Base-by-base conservation (phyloP, 495 filamentous ascomycete species). In the Lophiostoma macrostomum region DNA sequence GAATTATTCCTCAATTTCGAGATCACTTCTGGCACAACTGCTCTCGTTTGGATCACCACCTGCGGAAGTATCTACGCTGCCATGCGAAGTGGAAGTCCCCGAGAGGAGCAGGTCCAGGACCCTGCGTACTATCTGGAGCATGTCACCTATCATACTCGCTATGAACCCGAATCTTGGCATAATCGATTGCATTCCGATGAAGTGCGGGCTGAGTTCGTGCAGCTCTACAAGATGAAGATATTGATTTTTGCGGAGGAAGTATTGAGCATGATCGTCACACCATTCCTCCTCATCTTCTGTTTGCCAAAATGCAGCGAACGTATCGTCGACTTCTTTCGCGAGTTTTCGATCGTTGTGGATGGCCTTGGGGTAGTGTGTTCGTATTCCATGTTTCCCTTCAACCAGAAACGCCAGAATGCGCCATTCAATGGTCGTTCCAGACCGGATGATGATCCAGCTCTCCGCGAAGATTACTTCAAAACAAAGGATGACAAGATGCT, bases 401-500 rank as follows among this genome's bases (percentile, higher is more conserved):
- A 95, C 67, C 91, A 86, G 62, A 87, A 83, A 22, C 73, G 78
- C 14, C 83, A 84, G 50, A 81, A 75, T 44, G 59, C 37, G 1
- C 47, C 53, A 4, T 52, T 18, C 48, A 67, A 61, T 49, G 60
- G 29, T 72, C 44, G 22, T 25, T 20, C 44, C 11, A 20, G 69
- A 59, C 41, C 65, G 63, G 72, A 70, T 46, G 54, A 66, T 60
- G 31, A 71, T 68, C 27, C 74, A 69, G 50, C 90, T 88, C 78
- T 87, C 6, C 83, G 91, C 3, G 87, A 90, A 23, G 91, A 96
- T 56, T 96, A 96, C 68, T 97, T 90, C 64, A 82, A 88, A 2
- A 87, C 90, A 41, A 96, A 96, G 64, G 88, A 97, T 61, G 88
- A 88, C 55, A 98, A 98, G 76, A 95, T 98, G 90, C 80, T 91